Conservation (phyloP, 768 basidiomycete species). For the Naematelia aurantialba region DNA sequence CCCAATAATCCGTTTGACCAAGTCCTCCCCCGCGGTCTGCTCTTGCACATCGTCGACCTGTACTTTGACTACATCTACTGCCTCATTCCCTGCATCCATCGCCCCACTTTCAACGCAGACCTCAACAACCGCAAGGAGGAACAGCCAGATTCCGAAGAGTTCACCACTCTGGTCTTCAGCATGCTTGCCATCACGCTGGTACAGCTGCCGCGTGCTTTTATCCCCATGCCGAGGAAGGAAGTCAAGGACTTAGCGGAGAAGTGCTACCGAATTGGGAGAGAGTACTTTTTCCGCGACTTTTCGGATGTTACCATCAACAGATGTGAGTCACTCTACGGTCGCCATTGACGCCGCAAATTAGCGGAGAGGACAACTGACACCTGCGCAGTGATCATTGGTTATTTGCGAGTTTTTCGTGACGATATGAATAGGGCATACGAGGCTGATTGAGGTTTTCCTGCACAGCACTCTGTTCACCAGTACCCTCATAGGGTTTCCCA, state of each 20-base stretch:
- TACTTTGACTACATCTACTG: conserved; percentile 95
- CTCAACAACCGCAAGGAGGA: conserved; percentile 74
- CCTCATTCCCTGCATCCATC: conserved; percentile 84
- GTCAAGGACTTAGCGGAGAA: conserved; percentile 79
- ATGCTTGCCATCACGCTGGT: conserved; percentile 82
- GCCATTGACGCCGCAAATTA: too few relatives aligned
- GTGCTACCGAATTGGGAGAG: conserved; percentile 59
- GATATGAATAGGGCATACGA: not conserved
- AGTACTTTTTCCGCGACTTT: conserved; percentile 25
- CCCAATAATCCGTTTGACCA: conserved; percentile 74
- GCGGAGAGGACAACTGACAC: too few relatives aligned
- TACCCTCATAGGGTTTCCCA: not conserved
- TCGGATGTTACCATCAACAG: conserved; percentile 23
- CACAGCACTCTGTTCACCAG: not conserved
- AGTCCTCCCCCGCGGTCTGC: conserved; percentile 74
- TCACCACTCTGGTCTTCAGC: conserved; percentile 85
- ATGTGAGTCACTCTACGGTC: conserved; percentile 58
- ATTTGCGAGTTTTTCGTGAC: conserved; percentile 2
- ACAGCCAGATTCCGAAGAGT: conserved; percentile 67
- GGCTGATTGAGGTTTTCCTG: not conserved
- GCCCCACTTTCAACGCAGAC: conserved; percentile 88
- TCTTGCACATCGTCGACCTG: conserved; percentile 74
- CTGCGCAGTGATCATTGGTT: conserved; percentile 11
- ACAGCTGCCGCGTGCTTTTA: conserved; percentile 80
- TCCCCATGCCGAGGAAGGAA: conserved; percentile 69